Conservation (phyloP, 257 asterid genomes). For the Anisodus acutangulus region DNA sequence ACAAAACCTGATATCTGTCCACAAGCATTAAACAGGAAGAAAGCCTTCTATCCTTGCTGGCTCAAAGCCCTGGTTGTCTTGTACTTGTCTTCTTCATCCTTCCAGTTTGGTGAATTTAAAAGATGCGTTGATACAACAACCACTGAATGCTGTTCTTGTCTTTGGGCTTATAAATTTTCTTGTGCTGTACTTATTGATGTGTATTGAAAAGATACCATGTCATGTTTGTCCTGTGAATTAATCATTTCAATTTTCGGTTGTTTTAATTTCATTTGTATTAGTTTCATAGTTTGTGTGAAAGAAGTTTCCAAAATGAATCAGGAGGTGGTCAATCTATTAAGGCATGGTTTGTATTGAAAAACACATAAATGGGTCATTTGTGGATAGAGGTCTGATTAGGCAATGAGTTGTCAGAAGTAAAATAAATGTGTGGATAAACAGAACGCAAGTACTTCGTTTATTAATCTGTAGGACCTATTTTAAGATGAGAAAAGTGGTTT, state of each 20-base stretch:
- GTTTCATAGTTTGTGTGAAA: background rate
- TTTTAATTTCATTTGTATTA: background rate
- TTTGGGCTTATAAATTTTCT: background rate
- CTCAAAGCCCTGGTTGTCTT: background rate
- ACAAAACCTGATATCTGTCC: background rate
- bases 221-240: background rate
- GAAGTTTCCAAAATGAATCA: background rate
- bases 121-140: background rate
- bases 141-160: background rate
- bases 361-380: background rate
- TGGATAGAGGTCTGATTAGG: background rate
- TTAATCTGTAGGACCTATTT: background rate
- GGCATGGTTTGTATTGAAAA: background rate
- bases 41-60: background rate
- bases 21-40: background rate
- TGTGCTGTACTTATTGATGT: background rate
- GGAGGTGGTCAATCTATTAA: background rate
- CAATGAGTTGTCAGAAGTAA: background rate
- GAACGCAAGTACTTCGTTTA: background rate
- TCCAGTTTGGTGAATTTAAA: background rate
- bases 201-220: background rate
- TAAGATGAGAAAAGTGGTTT: background rate
- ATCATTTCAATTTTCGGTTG: background rate
- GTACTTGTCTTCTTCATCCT: background rate
- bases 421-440: background rate